Evolutionary conservation across 2,329 filamentous ascomycete genomes (phyloP), one percentile per base, ranked within the genome.

Genomic region (Setomelanomma holmii): DNA sequence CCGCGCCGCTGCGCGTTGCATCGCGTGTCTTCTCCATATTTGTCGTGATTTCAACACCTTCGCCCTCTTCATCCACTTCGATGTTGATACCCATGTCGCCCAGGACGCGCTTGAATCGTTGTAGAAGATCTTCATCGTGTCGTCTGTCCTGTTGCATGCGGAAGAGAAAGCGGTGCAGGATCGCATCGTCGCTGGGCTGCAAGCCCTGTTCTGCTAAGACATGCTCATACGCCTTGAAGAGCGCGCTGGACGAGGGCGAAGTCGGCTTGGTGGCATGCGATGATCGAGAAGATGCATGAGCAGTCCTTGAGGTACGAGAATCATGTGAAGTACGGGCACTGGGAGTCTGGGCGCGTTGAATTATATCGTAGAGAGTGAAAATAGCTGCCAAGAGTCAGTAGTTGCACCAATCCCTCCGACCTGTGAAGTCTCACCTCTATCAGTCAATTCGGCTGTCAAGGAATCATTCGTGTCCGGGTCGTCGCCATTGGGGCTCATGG

Each of bases 151-250:
- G 63, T 59, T 70, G 71, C 69, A 96, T 86, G 65, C 88, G 88
- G 71, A 95, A 90, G 49, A 96, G 77, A 64, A 96, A 87, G 57
- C 88, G 85, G 59, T 91, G 86, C 66, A 92, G 88, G 61, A 89
- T 85, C 63, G 87, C 86, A 66, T 93, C 90, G 61, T 89, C 82
- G 64, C 90, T 86, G n/a, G 86, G 82, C 53, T 90, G 83, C 58
- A 91, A 79, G 48, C 86, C 88, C 77, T 89, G 80, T 59, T 86
- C 80, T 4, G 84, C 84, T n/a, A 96, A 83, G 36, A 93, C 82
- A 49, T 85, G 81, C 68, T 95, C 89, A 70, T 96, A 96, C 23
- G 91, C 90, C 46, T 83, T 82, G 75, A 96, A 96, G 16, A 96
- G 82, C 8, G 91, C 90, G 67, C 87, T 86, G 2, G 61, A 60